phyloP scores from a whole-genome alignment of 345 rosid genomes.

The Tarenaya hassleriana region DNA sequence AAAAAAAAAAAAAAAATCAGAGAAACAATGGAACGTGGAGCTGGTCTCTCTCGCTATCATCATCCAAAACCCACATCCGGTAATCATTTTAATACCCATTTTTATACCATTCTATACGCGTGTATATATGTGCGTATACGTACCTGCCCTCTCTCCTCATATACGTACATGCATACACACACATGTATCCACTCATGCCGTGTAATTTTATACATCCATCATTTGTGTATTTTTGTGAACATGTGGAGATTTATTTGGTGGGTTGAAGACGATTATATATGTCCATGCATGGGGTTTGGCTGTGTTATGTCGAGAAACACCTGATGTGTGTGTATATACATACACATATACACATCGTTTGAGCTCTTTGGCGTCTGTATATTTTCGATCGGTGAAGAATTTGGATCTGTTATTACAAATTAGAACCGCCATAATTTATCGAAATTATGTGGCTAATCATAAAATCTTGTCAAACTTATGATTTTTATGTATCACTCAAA shows the following conservation, averaged over 20 bases:
- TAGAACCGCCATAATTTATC: too few relatives aligned
- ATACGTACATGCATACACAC: constrained; percentile 3
- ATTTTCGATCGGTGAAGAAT: too few relatives aligned
- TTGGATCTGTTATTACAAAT: too few relatives aligned
- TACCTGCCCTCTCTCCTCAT: not conserved
- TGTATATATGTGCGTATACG: constrained; percentile 4
- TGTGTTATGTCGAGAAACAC: not conserved
- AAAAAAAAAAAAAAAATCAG: constrained; percentile 20
- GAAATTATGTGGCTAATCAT: too few relatives aligned
- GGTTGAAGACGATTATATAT: constrained; percentile 1
- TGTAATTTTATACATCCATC: not conserved
- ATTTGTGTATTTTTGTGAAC: not conserved
- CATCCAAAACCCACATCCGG: constrained; percentile 28
- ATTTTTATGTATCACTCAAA: too few relatives aligned
- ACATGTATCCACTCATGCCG: not conserved
- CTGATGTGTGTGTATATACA: not conserved
- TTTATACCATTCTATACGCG: too few relatives aligned
- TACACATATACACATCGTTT: too few relatives aligned
- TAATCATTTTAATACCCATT: constrained; percentile 15
- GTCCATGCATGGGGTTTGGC: constrained; percentile 22
- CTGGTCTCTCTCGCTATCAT: constrained; percentile 28
- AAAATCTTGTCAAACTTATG: too few relatives aligned
- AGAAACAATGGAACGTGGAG: constrained; percentile 36
- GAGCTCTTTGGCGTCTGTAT: too few relatives aligned
- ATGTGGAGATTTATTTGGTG: not conserved